Evolutionary conservation across 352 stramenopile species (phyloP).

Genomic region (Phytophthora podocarpi): DNA sequence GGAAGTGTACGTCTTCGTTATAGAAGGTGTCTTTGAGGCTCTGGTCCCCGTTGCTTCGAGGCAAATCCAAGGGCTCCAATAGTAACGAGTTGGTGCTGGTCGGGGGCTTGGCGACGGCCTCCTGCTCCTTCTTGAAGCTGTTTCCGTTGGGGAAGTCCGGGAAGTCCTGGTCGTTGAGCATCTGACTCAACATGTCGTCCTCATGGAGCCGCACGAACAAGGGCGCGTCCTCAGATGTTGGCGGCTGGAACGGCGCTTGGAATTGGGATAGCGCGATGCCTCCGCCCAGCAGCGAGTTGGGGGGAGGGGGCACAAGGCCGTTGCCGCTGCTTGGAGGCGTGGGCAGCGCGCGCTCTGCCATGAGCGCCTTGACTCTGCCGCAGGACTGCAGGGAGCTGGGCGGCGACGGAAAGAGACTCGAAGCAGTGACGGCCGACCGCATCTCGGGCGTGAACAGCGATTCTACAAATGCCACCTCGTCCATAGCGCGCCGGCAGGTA

Average conservation of each 20-base stretch:
- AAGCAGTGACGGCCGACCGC: constrained; percentile 24
- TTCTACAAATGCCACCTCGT: constrained; percentile 74
- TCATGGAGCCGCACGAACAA: constrained; percentile 42
- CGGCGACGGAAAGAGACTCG: constrained; percentile 27
- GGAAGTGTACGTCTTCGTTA: constrained; percentile 1
- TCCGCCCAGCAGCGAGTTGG: constrained; percentile 41
- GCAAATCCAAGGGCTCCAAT: constrained; percentile 46
- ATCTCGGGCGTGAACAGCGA: constrained; percentile 65
- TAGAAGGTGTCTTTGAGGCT: constrained; percentile 33
- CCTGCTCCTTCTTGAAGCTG: constrained; percentile 23
- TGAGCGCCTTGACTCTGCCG: constrained; percentile 28
- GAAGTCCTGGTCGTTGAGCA: constrained; percentile 57
- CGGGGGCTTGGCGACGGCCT: constrained; percentile 5
- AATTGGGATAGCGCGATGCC: constrained; percentile 27
- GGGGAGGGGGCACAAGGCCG: constrained; percentile 26
- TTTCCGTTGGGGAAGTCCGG: constrained; percentile 23
- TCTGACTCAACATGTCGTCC: constrained; percentile 51
- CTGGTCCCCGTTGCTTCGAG: constrained; percentile 14
- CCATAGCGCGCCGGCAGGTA: constrained; percentile 44
- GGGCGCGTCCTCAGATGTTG: constrained; percentile 23
- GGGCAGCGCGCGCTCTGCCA: constrained; percentile 9
- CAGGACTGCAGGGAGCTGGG: constrained; percentile 7
- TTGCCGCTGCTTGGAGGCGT: constrained; percentile 12
- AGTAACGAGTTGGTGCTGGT: constrained; percentile 29
- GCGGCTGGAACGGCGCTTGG: constrained; percentile 24